Evolutionary conservation across 306 rosid species (phyloP).

Genomic region (Vigna mungo): DNA sequence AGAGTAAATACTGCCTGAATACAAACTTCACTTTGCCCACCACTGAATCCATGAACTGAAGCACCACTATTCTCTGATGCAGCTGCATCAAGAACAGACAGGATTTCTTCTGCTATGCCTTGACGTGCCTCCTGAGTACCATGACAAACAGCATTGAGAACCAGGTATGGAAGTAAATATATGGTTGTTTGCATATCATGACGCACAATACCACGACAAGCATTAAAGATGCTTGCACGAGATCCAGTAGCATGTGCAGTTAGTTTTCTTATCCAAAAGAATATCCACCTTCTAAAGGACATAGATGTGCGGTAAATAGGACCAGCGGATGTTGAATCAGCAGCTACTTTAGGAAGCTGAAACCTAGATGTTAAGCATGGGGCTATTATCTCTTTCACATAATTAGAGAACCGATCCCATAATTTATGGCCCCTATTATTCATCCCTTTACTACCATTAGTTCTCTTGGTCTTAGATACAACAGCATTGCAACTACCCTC

Average conservation of each 20-base stretch:
- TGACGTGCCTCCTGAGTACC: constrained; percentile 87
- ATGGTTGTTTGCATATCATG: constrained; percentile 94
- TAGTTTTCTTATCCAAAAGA: constrained; percentile 82
- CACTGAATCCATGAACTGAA: constrained; percentile 70
- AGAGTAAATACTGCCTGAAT: constrained; percentile 96
- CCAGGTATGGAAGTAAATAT: constrained; percentile 92
- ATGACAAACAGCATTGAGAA: constrained; percentile 91
- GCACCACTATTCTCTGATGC: constrained; percentile 84
- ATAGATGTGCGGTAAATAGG: constrained; percentile 78
- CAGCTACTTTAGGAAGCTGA: constrained; percentile 73
- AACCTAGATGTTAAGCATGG: constrained; percentile 95
- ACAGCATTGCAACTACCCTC: constrained; percentile 40
- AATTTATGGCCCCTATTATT: constrained; percentile 87
- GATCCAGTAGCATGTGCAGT: constrained; percentile 87
- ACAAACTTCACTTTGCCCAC: constrained; percentile 95
- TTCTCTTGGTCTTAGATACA: constrained; percentile 49
- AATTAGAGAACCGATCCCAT: constrained; percentile 93
- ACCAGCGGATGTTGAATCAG: constrained; percentile 68
- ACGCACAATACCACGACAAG: constrained; percentile 92
- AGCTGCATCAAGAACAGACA: constrained; percentile 86
- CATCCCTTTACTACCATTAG: constrained; percentile 54
- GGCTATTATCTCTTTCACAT: constrained; percentile 96
- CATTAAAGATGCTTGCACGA: constrained; percentile 90
- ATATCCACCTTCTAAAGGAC: constrained; percentile 95
- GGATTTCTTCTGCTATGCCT: constrained; percentile 86